Conservation (phyloP, 768 basidiomycete genomes). For the Pleurotus sapidus region DNA sequence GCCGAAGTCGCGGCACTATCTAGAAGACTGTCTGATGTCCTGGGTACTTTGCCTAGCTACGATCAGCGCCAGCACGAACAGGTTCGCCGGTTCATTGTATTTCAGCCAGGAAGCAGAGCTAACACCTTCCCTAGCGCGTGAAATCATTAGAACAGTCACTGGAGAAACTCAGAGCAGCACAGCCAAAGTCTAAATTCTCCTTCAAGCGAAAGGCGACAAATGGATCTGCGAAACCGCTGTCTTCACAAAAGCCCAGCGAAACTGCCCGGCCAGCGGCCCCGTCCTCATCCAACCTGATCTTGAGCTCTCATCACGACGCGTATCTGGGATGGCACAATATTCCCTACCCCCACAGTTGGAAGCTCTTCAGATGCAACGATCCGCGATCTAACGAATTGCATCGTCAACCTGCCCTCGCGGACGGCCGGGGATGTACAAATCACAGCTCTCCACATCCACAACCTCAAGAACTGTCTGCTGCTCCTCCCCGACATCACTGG, state of each 20-base stretch:
- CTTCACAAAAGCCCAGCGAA: conserved; percentile 6
- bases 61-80: conserved; percentile 72
- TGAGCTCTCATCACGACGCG: conserved; percentile 42
- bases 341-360: conserved; percentile 22
- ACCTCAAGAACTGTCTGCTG: conserved; percentile 58
- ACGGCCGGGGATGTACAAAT: conserved; percentile 22
- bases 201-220: conserved; percentile 49
- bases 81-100: conserved; percentile 37
- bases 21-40: conserved; percentile 63
- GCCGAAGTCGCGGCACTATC: conserved; percentile 53
- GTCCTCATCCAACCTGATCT: conserved; percentile 30
- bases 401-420: conserved; percentile 56
- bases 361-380: conserved; percentile 54
- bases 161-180: conserved; percentile 44
- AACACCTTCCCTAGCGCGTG: conserved; percentile 51
- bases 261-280: neutral
- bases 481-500: conserved; percentile 65
- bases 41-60: conserved; percentile 62
- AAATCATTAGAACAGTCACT: conserved; percentile 56
- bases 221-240: conserved; percentile 4
- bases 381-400: conserved; percentile 61
- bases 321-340: conserved; percentile 46
- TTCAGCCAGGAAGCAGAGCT: conserved; percentile 53
- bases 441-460: conserved; percentile 64
- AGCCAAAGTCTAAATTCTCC: conserved; percentile 58